These are phyloP conservation scores for Aschersonia sp. DNA, from an alignment of 2,329 filamentous ascomycete species.

Conservation along the genomic window DNA sequence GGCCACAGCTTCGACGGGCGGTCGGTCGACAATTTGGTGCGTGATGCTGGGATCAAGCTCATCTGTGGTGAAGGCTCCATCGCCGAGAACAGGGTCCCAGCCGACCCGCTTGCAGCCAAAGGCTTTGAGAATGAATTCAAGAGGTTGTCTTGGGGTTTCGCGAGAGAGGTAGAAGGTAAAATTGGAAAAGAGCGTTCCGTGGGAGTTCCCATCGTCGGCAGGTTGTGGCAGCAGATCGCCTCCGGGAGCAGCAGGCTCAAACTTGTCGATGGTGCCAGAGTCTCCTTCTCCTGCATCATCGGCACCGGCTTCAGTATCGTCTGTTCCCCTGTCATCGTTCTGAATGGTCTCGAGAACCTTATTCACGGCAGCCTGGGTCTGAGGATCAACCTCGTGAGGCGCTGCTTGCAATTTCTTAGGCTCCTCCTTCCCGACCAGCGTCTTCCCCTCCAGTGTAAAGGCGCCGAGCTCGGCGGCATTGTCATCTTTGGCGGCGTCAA, in stretches of 20 bases:
- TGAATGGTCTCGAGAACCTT: conserved; percentile 57
- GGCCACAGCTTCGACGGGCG: conserved; percentile 48
- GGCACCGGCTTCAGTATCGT: conserved; percentile 20
- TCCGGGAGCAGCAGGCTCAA: conserved; percentile 69
- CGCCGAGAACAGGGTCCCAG: conserved; percentile 83
- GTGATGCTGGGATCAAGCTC: conserved; percentile 82
- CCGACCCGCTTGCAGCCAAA: conserved; percentile 95
- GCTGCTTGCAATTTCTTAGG: conserved; percentile 33
- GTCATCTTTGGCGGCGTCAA: conserved; percentile 76
- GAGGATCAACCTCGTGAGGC: conserved; percentile 40
- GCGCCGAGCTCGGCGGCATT: conserved; percentile 79
- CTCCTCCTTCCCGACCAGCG: conserved; percentile 39
- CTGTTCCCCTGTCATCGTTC: conserved; percentile 27
- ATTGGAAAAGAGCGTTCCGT: conserved; percentile 66
- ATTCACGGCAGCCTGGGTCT: conserved; percentile 50
- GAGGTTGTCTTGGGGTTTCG: conserved; percentile 76
- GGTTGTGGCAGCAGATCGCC: conserved; percentile 82
- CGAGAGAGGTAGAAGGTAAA: conserved; percentile 88
- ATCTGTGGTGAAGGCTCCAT: conserved; percentile 81
- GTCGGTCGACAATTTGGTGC: conserved; percentile 90
- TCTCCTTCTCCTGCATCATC: conserved; percentile 21
- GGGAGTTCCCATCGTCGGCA: conserved; percentile 45
- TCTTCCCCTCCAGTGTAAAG: conserved; percentile 71
- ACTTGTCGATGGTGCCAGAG: conserved; percentile 67
- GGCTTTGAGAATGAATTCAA: conserved; percentile 85